These are phyloP conservation scores for Metschnikowia lunata DNA, from an alignment of 805 yeast genomes.

Conservation along the genomic window DNA sequence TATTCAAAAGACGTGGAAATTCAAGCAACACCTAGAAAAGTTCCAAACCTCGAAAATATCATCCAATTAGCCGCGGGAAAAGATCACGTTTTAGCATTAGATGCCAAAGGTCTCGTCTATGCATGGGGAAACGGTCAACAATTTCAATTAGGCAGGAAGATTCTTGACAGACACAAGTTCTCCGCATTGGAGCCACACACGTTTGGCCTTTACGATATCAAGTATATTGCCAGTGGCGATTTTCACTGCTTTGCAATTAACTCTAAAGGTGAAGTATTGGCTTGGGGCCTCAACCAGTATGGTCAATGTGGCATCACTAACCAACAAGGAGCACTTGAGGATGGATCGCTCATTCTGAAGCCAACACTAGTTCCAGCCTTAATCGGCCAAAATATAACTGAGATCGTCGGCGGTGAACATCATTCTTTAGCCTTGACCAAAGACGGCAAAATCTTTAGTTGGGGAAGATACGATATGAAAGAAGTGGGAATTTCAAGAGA, in stretches of 20 bases:
- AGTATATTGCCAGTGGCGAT: constrained; percentile 86
- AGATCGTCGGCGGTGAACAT: constrained; percentile 91
- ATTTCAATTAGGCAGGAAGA: constrained; percentile 83
- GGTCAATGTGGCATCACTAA: constrained; percentile 83
- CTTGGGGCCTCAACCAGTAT: constrained; percentile 96
- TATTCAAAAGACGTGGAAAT: constrained; percentile 60
- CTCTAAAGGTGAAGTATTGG: constrained; percentile 59
- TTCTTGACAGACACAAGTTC: constrained; percentile 71
- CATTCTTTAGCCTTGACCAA: constrained; percentile 75
- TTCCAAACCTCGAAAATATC: constrained; percentile 58
- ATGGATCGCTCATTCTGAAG: constrained; percentile 72
- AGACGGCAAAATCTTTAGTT: constrained; percentile 71
- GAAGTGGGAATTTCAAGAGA: constrained; percentile 77
- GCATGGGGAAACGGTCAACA: constrained; percentile 99
- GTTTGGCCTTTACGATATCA: constrained; percentile 75
- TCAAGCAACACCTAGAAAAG: constrained; percentile 65
- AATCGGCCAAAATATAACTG: constrained; percentile 49
- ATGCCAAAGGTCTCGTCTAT: constrained; percentile 77
- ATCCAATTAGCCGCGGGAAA: constrained; percentile 88
- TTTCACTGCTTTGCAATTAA: constrained; percentile 93
- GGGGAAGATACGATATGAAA: constrained; percentile 92
- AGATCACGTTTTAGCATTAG: constrained; percentile 84
- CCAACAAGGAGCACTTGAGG: constrained; percentile 67
- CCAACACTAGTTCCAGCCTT: constrained; percentile 75
- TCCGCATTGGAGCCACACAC: constrained; percentile 76